Evolutionary conservation across 495 filamentous ascomycete genomes (phyloP).

Genomic region (Choiromyces venosus): DNA sequence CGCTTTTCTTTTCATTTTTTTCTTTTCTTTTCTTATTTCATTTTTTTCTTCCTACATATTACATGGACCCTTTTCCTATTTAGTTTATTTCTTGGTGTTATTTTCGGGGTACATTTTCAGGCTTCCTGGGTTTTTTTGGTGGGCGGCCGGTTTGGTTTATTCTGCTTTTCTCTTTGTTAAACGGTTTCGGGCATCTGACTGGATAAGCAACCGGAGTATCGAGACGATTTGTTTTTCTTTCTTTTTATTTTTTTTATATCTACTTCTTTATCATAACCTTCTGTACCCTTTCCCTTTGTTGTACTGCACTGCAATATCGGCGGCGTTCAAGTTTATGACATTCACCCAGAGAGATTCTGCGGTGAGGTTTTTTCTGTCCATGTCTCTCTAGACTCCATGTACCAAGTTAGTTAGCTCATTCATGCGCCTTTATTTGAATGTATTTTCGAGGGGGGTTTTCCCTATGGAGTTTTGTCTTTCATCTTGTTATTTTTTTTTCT

Average conservation of each 20-base stretch:
- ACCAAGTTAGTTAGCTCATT: neutral
- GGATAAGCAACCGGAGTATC: conserved; percentile 4
- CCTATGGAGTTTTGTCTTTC: conserved; percentile 23
- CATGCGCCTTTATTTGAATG: conserved; percentile 32
- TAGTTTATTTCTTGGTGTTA: conserved; percentile 24
- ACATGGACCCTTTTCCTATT: conserved; percentile 35
- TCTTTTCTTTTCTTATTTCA: conserved; percentile 8
- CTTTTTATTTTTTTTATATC: conserved; percentile 28
- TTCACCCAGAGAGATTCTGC: neutral
- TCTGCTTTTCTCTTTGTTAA: conserved; percentile 27
- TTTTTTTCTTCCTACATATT: conserved; percentile 31
- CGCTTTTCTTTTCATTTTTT: conserved; percentile 19
- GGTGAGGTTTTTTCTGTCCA: neutral
- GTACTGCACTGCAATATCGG: conserved; percentile 3
- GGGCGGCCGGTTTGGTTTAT: conserved; percentile 30
- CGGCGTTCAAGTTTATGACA: neutral
- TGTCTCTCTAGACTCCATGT: conserved; percentile 3
- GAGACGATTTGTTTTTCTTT: conserved; percentile 23
- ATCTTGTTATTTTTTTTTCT: conserved; percentile 8
- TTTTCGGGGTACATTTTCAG: conserved; percentile 32
- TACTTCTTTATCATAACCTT: neutral
- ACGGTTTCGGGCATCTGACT: conserved; percentile 26
- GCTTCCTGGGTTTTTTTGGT: conserved; percentile 20
- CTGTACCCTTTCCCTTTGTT: conserved; percentile 1
- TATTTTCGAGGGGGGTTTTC: conserved; percentile 26